Evolutionary conservation across 371 early-diverging fungal species (phyloP), one percentile per base, ranked within the genome.

Genomic region (Smittium culicis): DNA sequence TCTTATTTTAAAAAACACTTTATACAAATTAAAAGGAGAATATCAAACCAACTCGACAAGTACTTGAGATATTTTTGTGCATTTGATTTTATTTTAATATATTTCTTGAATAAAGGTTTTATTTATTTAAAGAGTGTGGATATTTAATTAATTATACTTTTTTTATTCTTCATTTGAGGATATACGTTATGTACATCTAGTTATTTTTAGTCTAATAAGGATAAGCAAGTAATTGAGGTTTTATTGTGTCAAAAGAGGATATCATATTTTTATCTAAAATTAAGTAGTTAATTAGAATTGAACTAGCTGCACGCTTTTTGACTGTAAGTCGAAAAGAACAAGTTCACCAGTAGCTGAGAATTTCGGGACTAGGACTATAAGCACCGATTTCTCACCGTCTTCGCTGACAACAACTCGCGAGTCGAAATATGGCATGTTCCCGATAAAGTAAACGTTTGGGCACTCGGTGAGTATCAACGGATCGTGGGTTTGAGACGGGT

Each of bases 401-500:
- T 31, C 20, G 14, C 69, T 68, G 27, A 20, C 24, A 0, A 57
- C 62, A 17, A n/a, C 35, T 2, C 29, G 29, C 1, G 61, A 25
- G 28, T 66, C 73, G 72, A 87, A 92, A 62, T 79, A 72, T 29
- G 81, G 81, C 57, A 57, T 57, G 73, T 92, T 94, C n/a, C 94
- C 96, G 30, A 92, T 74, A 74, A 91, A 85, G 70, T 89, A 93
- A 20, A 96, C 81, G 69, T 94, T 86, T 8, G 96, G 96, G 34
- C 80, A 69, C 34, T 71, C 63, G 2, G 74, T 72, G 28, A 96
- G 70, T 3, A 94, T 78, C 68, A 95, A 92, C 0, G 97, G 95
- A 68, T 96, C 97, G 11, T 70, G 71, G 62, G 87, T 84, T 69
- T 79, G 79, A 71, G 86, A 93, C 17, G 97, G 97, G 71, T 91